Conservation (phyloP, 768 basidiomycete genomes). For the Amanita rimosa region DNA sequence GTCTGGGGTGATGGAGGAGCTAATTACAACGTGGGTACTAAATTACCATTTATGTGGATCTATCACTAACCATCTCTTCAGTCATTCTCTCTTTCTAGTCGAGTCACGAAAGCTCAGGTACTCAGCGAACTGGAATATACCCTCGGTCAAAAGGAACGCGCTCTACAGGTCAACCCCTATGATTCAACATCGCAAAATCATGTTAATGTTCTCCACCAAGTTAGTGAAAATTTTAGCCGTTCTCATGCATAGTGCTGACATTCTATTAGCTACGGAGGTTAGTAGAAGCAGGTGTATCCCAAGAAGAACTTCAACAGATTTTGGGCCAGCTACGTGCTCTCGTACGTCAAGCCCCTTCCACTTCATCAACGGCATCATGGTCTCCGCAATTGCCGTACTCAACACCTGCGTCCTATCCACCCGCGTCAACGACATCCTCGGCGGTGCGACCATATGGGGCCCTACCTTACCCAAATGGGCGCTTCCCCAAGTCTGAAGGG, state of each 20-base stretch:
- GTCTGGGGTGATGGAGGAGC: conserved; percentile 58
- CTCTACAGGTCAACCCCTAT: conserved; percentile 59
- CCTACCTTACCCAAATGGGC: neutral
- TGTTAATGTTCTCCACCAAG: conserved; percentile 72
- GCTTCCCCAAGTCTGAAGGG: neutral
- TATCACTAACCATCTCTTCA: conserved; percentile 6
- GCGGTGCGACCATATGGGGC: conserved; percentile 8
- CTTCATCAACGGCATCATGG: conserved; percentile 14
- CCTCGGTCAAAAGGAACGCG: conserved; percentile 70
- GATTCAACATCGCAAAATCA: conserved; percentile 62
- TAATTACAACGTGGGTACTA: conserved; percentile 26
- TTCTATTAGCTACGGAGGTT: conserved; percentile 47
- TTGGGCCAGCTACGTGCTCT: conserved; percentile 57
- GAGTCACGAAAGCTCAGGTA: conserved; percentile 69
- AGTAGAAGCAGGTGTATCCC: conserved; percentile 72
- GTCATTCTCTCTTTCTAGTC: conserved; percentile 21
- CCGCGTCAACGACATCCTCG: conserved; percentile 10
- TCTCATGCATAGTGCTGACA: conserved; percentile 5
- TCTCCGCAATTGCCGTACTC: conserved; percentile 7
- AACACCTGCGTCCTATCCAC: conserved; percentile 6
- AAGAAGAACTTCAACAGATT: conserved; percentile 70
- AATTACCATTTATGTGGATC: neutral
- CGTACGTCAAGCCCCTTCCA: conserved; percentile 32
- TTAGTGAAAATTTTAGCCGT: conserved; percentile 24
- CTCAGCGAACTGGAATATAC: conserved; percentile 76